Evolutionary conservation across 2,329 filamentous ascomycete species (phyloP).

Genomic region (Mycogone perniciosa): DNA sequence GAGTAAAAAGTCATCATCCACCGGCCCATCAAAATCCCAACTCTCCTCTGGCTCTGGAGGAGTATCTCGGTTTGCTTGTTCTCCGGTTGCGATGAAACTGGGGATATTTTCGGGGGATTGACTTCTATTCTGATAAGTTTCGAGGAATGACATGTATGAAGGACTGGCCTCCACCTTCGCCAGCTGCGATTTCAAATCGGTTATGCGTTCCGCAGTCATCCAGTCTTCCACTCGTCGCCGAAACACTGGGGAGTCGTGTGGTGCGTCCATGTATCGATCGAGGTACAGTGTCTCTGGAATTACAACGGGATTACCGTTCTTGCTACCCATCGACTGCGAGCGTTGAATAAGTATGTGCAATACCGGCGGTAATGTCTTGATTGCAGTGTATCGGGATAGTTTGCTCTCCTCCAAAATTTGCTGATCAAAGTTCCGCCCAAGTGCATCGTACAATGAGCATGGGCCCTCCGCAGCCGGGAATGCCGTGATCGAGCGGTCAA

Average conservation of each 20-base stretch:
- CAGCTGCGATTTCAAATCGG: slow-evolving; percentile 41
- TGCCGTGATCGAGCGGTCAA: slow-evolving; percentile 58
- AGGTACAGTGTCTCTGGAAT: slow-evolving; percentile 80
- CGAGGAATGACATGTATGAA: slow-evolving; percentile 23
- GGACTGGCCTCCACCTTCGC: slow-evolving; percentile 22
- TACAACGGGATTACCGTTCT: slow-evolving; percentile 70
- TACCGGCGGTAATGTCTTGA: slow-evolving; percentile 72
- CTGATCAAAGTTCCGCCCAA: slow-evolving; percentile 79
- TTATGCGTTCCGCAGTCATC: slow-evolving; percentile 63
- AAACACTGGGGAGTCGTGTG: slow-evolving; percentile 54
- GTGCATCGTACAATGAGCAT: slow-evolving; percentile 71
- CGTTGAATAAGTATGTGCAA: slow-evolving; percentile 87
- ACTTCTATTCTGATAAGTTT: slow-evolving; percentile 22
- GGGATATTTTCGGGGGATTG: slow-evolving; percentile 8
- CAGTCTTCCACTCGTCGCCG: slow-evolving; percentile 63
- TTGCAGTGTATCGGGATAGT: slow-evolving; percentile 59
- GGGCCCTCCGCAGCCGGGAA: slow-evolving; percentile 44
- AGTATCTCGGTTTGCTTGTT: background rate
- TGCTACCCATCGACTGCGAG: slow-evolving; percentile 64
- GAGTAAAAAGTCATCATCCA: slow-evolving; percentile 31
- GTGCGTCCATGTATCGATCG: slow-evolving; percentile 77
- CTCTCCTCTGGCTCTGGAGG: slow-evolving; percentile 19
- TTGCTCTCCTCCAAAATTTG: slow-evolving; percentile 65
- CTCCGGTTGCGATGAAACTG: slow-evolving; percentile 2
- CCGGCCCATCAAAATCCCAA: slow-evolving; percentile 34